Conservation (phyloP, 805 yeast species). For the Metschnikowia anglica region DNA sequence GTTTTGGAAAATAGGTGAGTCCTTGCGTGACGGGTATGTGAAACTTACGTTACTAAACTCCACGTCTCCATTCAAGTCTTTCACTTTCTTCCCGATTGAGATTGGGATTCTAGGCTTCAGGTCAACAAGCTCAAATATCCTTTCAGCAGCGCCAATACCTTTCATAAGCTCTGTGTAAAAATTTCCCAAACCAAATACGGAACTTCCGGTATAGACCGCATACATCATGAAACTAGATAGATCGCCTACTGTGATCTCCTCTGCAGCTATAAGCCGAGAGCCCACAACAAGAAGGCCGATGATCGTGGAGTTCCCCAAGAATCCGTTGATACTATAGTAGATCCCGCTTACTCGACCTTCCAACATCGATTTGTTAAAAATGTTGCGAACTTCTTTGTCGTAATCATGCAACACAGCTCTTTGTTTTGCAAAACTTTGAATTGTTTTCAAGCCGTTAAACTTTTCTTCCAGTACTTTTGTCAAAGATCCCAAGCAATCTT, state of each 20-base stretch:
- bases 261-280: slow-evolving; percentile 73
- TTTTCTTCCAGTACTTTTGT: slow-evolving; percentile 93
- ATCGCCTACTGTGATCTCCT: slow-evolving; percentile 82
- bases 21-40: slow-evolving; percentile 81
- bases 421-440: slow-evolving; percentile 90
- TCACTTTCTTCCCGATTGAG: slow-evolving; percentile 53
- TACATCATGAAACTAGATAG: slow-evolving; percentile 92
- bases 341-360: slow-evolving; percentile 80
- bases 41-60: slow-evolving; percentile 64
- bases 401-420: slow-evolving; percentile 71
- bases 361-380: slow-evolving; percentile 63
- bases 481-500: slow-evolving; percentile 78
- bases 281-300: slow-evolving; percentile 79
- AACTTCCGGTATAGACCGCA: slow-evolving; percentile 90
- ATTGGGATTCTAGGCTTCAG: slow-evolving; percentile 71
- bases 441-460: slow-evolving; percentile 77
- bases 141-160: slow-evolving; percentile 93
- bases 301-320: slow-evolving; percentile 78
- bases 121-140: slow-evolving; percentile 84
- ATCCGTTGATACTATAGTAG: slow-evolving; percentile 76
- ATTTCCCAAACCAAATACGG: slow-evolving; percentile 85
- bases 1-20: slow-evolving; percentile 60
- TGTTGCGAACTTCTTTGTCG: slow-evolving; percentile 66
- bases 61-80: slow-evolving; percentile 53
- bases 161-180: slow-evolving; percentile 95